phyloP scores from a whole-genome alignment of 768 basidiomycete genomes.

The Porpolomopsis calyptriformis region DNA sequence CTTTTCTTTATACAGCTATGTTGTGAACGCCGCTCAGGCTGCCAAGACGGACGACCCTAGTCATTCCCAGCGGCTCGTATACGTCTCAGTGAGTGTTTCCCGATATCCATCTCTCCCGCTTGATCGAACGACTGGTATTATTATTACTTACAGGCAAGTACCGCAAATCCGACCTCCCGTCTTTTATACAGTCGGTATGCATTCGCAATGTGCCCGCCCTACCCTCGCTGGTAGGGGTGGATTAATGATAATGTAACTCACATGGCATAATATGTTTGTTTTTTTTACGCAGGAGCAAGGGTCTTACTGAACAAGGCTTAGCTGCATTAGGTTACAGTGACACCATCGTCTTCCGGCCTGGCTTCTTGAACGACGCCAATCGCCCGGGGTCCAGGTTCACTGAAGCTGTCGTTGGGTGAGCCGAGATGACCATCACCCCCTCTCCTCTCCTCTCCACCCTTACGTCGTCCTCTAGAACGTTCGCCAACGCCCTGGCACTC shows the following conservation, averaged over 20 bases:
- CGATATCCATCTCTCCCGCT: too few relatives aligned
- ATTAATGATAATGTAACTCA: neutral
- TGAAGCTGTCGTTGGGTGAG: conserved; percentile 38
- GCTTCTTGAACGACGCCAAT: conserved; percentile 36
- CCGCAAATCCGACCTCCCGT: conserved; percentile 37
- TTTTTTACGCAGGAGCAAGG: conserved; percentile 47
- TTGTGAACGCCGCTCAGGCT: conserved; percentile 59
- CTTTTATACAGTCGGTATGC: conserved; percentile 44
- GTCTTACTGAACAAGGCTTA: conserved; percentile 59
- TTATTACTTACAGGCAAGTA: conserved; percentile 28
- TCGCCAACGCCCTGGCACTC: conserved; percentile 28
- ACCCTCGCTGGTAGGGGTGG: too few relatives aligned
- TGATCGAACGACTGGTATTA: too few relatives aligned
- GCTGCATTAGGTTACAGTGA: conserved; percentile 61
- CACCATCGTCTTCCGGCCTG: conserved; percentile 62
- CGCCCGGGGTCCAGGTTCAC: conserved; percentile 28
- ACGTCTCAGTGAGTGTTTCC: conserved; percentile 47
- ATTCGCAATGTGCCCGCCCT: neutral
- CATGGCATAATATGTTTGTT: neutral
- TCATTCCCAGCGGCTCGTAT: conserved; percentile 51
- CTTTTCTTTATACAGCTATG: conserved; percentile 61
- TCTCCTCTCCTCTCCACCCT: neutral
- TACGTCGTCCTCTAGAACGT: conserved; percentile 17
- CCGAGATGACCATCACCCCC: neutral
- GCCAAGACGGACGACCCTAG: conserved; percentile 40